These are phyloP conservation scores for Boletellus sp. DNA, from an alignment of 768 basidiomycete genomes.

Conservation along the genomic window DNA sequence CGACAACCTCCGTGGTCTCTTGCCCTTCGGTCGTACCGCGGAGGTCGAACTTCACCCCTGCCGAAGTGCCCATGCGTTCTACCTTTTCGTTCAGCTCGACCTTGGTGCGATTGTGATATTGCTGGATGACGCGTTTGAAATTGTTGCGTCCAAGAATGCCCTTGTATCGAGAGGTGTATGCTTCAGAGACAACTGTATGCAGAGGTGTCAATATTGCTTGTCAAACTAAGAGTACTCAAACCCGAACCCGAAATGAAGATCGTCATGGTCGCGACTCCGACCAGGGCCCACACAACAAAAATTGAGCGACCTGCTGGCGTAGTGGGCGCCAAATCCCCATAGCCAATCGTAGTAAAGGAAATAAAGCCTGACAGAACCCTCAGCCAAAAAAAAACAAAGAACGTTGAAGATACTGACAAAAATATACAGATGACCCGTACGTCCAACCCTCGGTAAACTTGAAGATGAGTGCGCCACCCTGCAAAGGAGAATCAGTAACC, in stretches of 20 bases:
- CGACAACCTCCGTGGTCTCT: not conserved
- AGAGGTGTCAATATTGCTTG: not conserved
- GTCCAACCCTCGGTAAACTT: slow-evolving; percentile 65
- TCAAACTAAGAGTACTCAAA: not conserved
- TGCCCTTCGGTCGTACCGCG: not conserved
- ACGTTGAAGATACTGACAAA: slow-evolving; percentile 46
- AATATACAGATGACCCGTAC: slow-evolving; percentile 63
- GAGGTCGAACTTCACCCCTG: not conserved
- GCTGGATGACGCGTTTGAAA: slow-evolving; percentile 45
- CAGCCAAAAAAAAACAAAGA: not conserved
- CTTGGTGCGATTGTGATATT: slow-evolving; percentile 36
- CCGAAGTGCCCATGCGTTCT: slow-evolving; percentile 3
- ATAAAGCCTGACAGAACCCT: slow-evolving; percentile 50
- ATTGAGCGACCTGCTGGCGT: slow-evolving; percentile 71
- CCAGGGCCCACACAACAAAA: slow-evolving; percentile 74
- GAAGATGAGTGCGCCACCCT: slow-evolving; percentile 72
- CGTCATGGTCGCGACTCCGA: slow-evolving; percentile 75
- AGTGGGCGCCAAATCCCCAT: slow-evolving; percentile 58
- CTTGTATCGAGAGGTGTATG: slow-evolving; percentile 64
- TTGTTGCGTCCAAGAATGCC: slow-evolving; percentile 44
- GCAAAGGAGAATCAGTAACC: not conserved
- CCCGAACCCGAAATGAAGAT: slow-evolving; percentile 63
- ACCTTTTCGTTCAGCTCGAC: slow-evolving; percentile 13
- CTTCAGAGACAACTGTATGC: slow-evolving; percentile 57
- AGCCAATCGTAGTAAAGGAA: slow-evolving; percentile 72